A percentile compares a stretch with the other conserved stretches of the same genome.
Evolutionary conservation across 2,329 filamentous ascomycete genomes (phyloP).

Genomic region (Talaromyces sp.): DNA sequence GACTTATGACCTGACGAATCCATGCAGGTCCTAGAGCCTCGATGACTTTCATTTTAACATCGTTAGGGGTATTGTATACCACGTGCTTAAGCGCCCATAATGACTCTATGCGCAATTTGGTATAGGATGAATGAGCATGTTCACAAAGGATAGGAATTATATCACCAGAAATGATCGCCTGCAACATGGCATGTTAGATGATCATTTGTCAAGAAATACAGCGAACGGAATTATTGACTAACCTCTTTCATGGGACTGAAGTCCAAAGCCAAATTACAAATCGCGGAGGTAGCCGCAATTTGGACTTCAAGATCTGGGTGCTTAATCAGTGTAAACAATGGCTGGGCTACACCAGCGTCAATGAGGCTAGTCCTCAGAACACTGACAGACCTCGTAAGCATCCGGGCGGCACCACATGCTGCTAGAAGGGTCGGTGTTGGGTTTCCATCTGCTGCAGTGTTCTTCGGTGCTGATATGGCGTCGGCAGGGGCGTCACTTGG

Average conservation of each 20-base stretch:
- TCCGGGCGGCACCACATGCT: constrained; percentile 78
- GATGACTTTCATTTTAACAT: constrained; percentile 75
- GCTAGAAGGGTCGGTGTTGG: constrained; percentile 77
- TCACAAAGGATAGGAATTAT: constrained; percentile 77
- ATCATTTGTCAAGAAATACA: background rate
- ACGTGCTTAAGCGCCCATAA: constrained; percentile 95
- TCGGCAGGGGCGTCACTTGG: constrained; percentile 33
- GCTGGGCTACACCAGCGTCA: constrained; percentile 78
- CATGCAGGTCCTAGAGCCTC: constrained; percentile 77
- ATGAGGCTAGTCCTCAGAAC: constrained; percentile 83
- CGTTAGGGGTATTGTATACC: constrained; percentile 70
- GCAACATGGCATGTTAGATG: constrained; percentile 15
- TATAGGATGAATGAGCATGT: constrained; percentile 78
- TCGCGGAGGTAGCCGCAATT: constrained; percentile 79
- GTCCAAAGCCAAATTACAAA: constrained; percentile 83
- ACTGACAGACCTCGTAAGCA: constrained; percentile 81
- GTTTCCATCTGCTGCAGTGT: constrained; percentile 68
- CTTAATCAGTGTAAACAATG: constrained; percentile 73
- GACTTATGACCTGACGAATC: constrained; percentile 76
- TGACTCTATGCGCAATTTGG: constrained; percentile 79
- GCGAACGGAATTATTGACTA: constrained; percentile 39
- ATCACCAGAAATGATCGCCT: constrained; percentile 73
- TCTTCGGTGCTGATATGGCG: constrained; percentile 28
- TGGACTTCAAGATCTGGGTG: constrained; percentile 78
- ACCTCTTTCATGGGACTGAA: constrained; percentile 91